Conservation (phyloP, 2,329 filamentous ascomycete genomes). For the Neopestalotiopsis sp. region DNA sequence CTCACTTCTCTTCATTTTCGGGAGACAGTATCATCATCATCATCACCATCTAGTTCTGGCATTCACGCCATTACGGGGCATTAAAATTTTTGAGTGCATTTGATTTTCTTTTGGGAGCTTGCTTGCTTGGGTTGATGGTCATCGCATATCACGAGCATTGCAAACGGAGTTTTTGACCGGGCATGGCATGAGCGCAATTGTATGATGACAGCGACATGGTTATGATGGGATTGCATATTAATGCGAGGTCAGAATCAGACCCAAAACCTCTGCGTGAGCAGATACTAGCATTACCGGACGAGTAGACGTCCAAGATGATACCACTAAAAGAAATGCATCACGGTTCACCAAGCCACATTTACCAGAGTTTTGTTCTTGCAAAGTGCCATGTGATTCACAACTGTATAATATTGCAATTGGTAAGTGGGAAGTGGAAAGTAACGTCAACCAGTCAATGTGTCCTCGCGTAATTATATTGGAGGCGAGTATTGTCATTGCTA, state of each 20-base stretch:
- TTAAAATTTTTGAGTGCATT: background rate
- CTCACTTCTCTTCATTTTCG: slow-evolving; percentile 15
- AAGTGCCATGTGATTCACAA: too few species aligned
- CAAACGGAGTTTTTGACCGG: slow-evolving; percentile 14
- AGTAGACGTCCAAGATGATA: background rate
- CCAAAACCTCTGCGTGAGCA: background rate
- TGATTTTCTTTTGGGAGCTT: slow-evolving; percentile 1
- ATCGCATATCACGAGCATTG: slow-evolving; percentile 14
- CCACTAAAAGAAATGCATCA: background rate
- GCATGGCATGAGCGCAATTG: background rate
- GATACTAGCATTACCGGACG: background rate
- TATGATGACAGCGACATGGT: background rate
- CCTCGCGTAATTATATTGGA: too few species aligned
- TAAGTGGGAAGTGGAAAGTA: too few species aligned
- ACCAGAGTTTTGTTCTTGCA: background rate
- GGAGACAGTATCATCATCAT: slow-evolving; percentile 13
- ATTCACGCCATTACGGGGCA: background rate
- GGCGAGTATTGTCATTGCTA: too few species aligned
- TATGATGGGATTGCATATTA: background rate
- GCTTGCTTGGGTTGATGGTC: background rate
- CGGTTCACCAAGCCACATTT: background rate
- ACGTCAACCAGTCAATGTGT: too few species aligned
- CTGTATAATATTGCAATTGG: too few species aligned
- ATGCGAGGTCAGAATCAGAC: background rate
- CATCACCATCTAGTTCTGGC: background rate